A percentile compares a stretch with the other conserved stretches of the same genome.
phyloP scores from a whole-genome alignment of 2,329 filamentous ascomycete species.

The Xylaria sp. region DNA sequence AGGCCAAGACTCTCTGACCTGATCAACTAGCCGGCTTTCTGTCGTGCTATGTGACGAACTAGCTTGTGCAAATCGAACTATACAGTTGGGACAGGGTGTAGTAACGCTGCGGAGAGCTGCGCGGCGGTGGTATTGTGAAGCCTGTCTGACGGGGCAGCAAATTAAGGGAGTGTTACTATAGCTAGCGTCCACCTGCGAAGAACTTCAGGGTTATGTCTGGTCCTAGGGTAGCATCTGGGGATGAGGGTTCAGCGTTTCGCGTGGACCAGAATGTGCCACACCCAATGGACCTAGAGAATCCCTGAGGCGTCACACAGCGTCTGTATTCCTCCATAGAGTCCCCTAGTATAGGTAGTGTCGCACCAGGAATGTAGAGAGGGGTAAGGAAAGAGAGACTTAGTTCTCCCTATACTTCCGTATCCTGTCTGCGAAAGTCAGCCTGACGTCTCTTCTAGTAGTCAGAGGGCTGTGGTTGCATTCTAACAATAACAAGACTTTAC shows the following conservation, averaged over 20 bases:
- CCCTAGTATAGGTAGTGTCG: constrained; percentile 17
- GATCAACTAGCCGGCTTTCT: constrained; percentile 24
- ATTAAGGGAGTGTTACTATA: constrained; percentile 21
- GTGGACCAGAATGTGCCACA: constrained; percentile 27
- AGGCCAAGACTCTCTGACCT: constrained; percentile 27
- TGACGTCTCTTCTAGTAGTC: neutral
- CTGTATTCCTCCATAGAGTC: constrained; percentile 12
- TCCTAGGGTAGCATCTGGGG: constrained; percentile 31
- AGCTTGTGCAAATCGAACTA: constrained; percentile 17
- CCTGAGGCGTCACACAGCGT: constrained; percentile 28
- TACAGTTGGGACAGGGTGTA: constrained; percentile 10
- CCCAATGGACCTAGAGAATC: constrained; percentile 14
- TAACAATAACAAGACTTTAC: neutral
- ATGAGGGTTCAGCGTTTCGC: constrained; percentile 27
- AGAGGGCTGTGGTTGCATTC: neutral
- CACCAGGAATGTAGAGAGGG: constrained; percentile 10
- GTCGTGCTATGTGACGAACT: constrained; percentile 33
- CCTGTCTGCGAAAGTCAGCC: neutral
- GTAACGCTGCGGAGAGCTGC: constrained; percentile 10
- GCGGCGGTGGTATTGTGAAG: constrained; percentile 21
- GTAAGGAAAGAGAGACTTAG: neutral
- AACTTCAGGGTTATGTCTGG: constrained; percentile 17
- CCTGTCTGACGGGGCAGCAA: constrained; percentile 30
- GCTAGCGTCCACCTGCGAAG: constrained; percentile 19
- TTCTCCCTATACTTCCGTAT: neutral